Base-by-base conservation (phyloP, 2,329 filamentous ascomycete genomes). In the Phaeoacremonium minimum region DNA sequence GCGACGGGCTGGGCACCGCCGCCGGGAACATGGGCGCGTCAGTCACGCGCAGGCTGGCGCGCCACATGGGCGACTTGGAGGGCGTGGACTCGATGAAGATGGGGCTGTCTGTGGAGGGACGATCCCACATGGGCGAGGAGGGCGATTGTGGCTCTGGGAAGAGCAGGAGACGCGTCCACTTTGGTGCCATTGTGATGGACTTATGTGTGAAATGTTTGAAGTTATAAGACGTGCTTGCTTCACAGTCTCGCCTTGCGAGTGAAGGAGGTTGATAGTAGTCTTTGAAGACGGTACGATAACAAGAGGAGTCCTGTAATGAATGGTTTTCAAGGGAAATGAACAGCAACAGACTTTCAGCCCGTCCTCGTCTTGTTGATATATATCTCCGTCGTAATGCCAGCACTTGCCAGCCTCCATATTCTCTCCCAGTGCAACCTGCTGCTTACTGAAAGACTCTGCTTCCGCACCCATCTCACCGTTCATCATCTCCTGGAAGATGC, bases 71-170 rank as follows among this genome's bases (percentile, higher is more conserved):
- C 2, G 28, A 7, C 4, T 20, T 1, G 3, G 7, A 3, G 16
- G 20, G 22, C 4, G 5, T 12, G 34, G 13, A 9, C 30, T 35
- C 35, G 33, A 28, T 9, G 30, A 32, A n/a, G 26, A 37, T 18
- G 18, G 18, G 19, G 16, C 28, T 15, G 33, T 19, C 6, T 31
- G 14, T 15, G 9, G 22, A n/a, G 22, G 35, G 31, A 16, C 33
- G 20, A 6, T 37, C 38, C n/a, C 18, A 37, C 7, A 34, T 34
- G 12, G 35, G 35, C 5, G 18, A 19, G 20, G 28, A 37, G 30
- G 38, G 31, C 16, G 13, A 14, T 6, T 16, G 19, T 22, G 17
- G 29, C 16, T 20, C 14, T 15, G 29, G 18, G 34, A 22, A 18
- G 17, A 35, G 15, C 14, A 29, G 32, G 19, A 28, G 19, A 15